Evolutionary conservation across 169 alveolate genomes (phyloP), one percentile per base, ranked within the genome.

Genomic region (Cryptosporidium meleagridis): DNA sequence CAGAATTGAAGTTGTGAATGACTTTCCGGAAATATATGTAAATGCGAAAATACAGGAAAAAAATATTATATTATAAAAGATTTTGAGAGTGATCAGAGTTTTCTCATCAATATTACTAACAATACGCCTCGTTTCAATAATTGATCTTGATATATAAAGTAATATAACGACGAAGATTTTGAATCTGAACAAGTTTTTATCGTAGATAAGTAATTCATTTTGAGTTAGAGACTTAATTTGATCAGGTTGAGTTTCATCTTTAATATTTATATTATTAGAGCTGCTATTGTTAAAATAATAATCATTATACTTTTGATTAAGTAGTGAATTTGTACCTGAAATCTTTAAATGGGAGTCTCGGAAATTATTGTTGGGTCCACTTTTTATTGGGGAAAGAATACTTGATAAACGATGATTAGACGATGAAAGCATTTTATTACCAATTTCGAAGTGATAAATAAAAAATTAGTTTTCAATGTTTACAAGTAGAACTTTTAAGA

Each of bases 21-120:
- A 70, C 14, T 37, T 70, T 21, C 84, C 84, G 44, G 84, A 70
- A 39, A 48, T 45, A 31, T 70, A 70, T 65, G 72, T 37, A 33
- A 65, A 65, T 29, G 84, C 67, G 21, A 70, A 70, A 14, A 70
- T 45, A 21, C 67, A 39, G 10, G 84, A 8, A 70, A 41, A 29
- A 45, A 45, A 70, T 18, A 52, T 45, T 3, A 45, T 35, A 70
- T 70, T 29, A 26, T 45, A 12, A 4, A 21, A 44, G 26, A 26
- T 41, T 10, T 70, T 70, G 26, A 65, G 51, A 65, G 29, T 14
- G 7, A 12, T 26, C 33, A 14, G 18, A 65, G 18, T 35, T 3
- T 31, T 35, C 10, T n/a, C 51, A 29, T 65, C 72, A 16, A 33
- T 14, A 16, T 35, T 35, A 10, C 33, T 65, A 10, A 12, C 6